Evolutionary conservation across 139 green algal species (phyloP).

Genomic region (Tetraselmis chui): DNA sequence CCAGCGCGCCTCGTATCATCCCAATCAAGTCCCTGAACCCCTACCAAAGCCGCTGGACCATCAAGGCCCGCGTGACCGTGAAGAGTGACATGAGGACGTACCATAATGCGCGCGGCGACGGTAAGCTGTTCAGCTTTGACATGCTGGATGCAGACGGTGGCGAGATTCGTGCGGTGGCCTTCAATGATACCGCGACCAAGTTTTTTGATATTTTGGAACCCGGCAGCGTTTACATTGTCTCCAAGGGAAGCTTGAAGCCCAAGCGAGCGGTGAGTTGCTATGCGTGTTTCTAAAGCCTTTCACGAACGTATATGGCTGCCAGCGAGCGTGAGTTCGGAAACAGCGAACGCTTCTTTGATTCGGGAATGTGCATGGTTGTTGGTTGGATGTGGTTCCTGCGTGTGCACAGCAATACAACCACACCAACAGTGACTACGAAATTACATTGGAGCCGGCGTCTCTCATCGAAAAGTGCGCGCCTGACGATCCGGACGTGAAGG

Average conservation of each 20-base stretch:
- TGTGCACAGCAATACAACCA: slow-evolving; percentile 54
- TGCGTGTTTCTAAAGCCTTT: background rate
- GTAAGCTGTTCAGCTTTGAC: slow-evolving; percentile 47
- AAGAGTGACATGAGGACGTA: slow-evolving; percentile 67
- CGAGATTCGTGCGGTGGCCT: slow-evolving; percentile 72
- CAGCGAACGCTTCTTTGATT: no score
- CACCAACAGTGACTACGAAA: slow-evolving; percentile 84
- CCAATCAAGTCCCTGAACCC: slow-evolving; percentile 87
- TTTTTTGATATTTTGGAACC: slow-evolving; percentile 32
- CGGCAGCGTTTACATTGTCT: slow-evolving; percentile 74
- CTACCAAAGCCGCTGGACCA: slow-evolving; percentile 91
- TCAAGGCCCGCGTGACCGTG: slow-evolving; percentile 79
- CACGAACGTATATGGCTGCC: background rate
- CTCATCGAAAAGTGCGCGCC: slow-evolving; percentile 20
- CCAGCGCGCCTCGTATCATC: slow-evolving; percentile 56
- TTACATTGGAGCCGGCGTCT: slow-evolving; percentile 66
- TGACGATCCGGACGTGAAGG: slow-evolving; percentile 14
- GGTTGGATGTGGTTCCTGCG: no score
- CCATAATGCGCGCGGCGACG: slow-evolving; percentile 33
- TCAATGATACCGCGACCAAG: slow-evolving; percentile 55
- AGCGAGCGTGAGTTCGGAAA: no score
- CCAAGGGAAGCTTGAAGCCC: slow-evolving; percentile 66
- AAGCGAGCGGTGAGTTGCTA: slow-evolving; percentile 31
- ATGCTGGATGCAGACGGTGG: slow-evolving; percentile 63
- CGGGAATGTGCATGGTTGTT: no score